These are phyloP conservation scores for Chiua sp. DNA, from an alignment of 1,284 basidiomycete species.

Conservation along the genomic window DNA sequence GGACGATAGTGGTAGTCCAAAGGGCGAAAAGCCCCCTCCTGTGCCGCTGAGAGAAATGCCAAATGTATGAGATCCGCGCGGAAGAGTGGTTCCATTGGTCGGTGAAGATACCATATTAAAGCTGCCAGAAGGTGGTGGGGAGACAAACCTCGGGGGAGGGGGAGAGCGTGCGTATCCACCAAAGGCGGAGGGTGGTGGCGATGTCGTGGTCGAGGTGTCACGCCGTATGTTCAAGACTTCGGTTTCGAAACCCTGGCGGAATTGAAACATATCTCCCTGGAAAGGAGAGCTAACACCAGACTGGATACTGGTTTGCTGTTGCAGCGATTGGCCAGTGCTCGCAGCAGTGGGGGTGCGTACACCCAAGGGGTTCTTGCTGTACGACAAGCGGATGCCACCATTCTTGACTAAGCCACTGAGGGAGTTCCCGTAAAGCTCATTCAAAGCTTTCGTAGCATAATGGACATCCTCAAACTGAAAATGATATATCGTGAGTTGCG, in stretches of 20 bases:
- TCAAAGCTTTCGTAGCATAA: slow-evolving; percentile 84
- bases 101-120: slow-evolving; percentile 44
- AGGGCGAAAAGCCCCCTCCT: slow-evolving; percentile 60
- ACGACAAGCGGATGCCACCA: slow-evolving; percentile 93
- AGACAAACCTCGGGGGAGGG: slow-evolving; percentile 64
- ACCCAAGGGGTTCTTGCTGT: slow-evolving; percentile 94
- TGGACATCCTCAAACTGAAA: slow-evolving; percentile 89
- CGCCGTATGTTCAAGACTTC: slow-evolving; percentile 40
- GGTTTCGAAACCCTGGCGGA: slow-evolving; percentile 41
- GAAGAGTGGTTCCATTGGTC: slow-evolving; percentile 34
- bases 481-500: slow-evolving; percentile 17
- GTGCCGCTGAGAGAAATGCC: slow-evolving; percentile 35
- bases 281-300: slow-evolving; percentile 34
- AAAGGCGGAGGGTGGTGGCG: slow-evolving; percentile 46
- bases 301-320: slow-evolving; percentile 48
- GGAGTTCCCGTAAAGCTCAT: slow-evolving; percentile 91
- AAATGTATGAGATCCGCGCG: slow-evolving; percentile 38
- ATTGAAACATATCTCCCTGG: slow-evolving; percentile 45
- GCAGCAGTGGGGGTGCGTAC: slow-evolving; percentile 79
- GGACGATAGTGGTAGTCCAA: slow-evolving; percentile 55
- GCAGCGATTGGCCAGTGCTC: slow-evolving; percentile 52
- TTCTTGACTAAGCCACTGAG: slow-evolving; percentile 92
- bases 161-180: slow-evolving; percentile 60
- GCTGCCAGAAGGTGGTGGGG: slow-evolving; percentile 47
- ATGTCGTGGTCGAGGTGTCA: slow-evolving; percentile 45